Evolutionary conservation across 176 grass and related monocot genomes (phyloP).

Genomic region (Hsuehochloa calcarea): DNA sequence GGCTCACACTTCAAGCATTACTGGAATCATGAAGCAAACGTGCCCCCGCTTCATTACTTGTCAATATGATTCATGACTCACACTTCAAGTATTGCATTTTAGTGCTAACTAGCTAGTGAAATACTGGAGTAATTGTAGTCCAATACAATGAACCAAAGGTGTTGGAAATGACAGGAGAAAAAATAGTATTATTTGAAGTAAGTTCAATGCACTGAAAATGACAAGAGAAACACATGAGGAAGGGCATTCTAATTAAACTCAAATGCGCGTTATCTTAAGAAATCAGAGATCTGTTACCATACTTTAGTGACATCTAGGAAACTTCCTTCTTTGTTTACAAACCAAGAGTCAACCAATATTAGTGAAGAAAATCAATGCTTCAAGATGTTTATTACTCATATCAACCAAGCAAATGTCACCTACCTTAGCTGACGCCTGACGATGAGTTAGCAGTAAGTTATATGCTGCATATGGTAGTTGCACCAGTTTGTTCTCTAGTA

Average conservation of each 20-base stretch:
- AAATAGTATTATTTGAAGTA: no score
- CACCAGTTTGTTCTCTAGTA: no score
- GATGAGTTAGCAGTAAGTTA: conserved; percentile 34
- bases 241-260: no score
- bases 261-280: conserved; percentile 10
- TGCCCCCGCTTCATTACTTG: no score
- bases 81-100: conserved; percentile 13
- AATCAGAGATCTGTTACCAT: background rate
- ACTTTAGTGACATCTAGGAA: conserved; percentile 21
- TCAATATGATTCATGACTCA: no score
- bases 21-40: no score
- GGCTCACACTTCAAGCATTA: no score
- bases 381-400: background rate
- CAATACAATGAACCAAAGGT: no score
- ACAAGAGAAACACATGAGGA: no score
- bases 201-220: no score
- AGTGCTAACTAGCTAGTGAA: background rate
- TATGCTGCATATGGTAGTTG: no score
- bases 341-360: conserved; percentile 28
- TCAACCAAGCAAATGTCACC: conserved; percentile 26
- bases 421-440: conserved; percentile 11
- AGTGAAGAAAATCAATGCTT: conserved; percentile 11
- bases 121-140: no score
- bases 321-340: conserved; percentile 29
- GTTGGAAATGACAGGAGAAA: background rate